phyloP scores from a whole-genome alignment of 306 rosid species.

The Pyrus communis region DNA sequence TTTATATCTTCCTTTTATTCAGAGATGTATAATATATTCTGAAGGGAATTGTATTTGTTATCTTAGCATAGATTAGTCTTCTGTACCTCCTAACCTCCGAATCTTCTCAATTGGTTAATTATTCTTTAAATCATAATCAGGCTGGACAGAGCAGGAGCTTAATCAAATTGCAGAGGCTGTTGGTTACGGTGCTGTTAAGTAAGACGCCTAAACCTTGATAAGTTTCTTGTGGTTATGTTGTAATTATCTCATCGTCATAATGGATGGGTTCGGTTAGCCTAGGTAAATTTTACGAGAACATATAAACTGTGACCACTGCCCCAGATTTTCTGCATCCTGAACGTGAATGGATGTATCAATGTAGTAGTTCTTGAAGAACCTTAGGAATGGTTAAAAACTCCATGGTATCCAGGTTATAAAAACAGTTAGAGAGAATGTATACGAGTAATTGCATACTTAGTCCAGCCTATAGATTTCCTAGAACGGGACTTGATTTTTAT shows the following conservation, averaged over 20 bases:
- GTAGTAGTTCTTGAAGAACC: neutral
- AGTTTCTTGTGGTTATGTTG: neutral
- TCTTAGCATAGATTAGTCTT: neutral
- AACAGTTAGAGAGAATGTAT: neutral
- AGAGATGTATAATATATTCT: neutral
- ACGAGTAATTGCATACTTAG: neutral
- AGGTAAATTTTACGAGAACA: neutral
- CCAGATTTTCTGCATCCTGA: neutral
- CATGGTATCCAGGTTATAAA: neutral
- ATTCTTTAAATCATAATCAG: constrained; percentile 23
- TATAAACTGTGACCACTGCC: neutral
- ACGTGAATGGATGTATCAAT: neutral
- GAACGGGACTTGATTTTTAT: neutral
- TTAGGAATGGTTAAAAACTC: neutral
- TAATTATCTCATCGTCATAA: neutral
- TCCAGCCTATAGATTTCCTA: neutral
- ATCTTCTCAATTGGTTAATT: constrained; percentile 10
- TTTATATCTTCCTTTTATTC: constrained; percentile 12
- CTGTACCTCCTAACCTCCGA: neutral
- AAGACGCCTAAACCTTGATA: constrained; percentile 29
- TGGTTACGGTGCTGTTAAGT: constrained; percentile 97
- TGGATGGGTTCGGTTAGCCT: neutral
- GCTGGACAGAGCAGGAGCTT: constrained; percentile 73
- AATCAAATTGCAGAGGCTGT: constrained; percentile 69
- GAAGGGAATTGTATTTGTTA: neutral